phyloP scores from a whole-genome alignment of 2,329 filamentous ascomycete species.

The Fusarium poae region DNA sequence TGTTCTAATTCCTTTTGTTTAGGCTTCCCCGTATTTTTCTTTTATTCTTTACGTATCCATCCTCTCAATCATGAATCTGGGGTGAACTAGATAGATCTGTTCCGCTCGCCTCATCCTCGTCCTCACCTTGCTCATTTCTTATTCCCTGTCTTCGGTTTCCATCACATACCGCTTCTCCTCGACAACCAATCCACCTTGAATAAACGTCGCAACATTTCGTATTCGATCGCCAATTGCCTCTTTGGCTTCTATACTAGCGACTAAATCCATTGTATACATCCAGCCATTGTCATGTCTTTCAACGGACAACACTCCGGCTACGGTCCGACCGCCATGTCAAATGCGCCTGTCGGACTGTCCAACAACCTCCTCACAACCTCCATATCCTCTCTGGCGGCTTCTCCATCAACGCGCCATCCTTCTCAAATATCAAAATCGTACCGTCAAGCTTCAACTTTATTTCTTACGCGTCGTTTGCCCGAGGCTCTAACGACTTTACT shows the following conservation, averaged over 20 bases:
- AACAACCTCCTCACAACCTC: slow-evolving; percentile 72
- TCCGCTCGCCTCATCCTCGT: slow-evolving; percentile 24
- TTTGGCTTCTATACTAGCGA: slow-evolving; percentile 7
- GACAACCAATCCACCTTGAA: slow-evolving; percentile 12
- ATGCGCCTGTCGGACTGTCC: slow-evolving; percentile 58
- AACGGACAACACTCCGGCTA: slow-evolving; percentile 59
- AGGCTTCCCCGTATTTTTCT: slow-evolving; percentile 20
- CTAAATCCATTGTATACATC: slow-evolving; percentile 15
- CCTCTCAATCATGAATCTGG: slow-evolving; percentile 42
- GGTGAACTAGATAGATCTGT: slow-evolving; percentile 33
- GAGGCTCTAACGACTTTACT: slow-evolving; percentile 89
- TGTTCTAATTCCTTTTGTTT: slow-evolving; percentile 29
- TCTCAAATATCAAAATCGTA: slow-evolving; percentile 91
- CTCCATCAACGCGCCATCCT: slow-evolving; percentile 70
- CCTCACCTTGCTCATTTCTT: slow-evolving; percentile 2
- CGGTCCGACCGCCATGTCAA: slow-evolving; percentile 59
- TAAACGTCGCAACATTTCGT: slow-evolving; percentile 34
- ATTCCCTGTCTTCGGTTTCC: slow-evolving; percentile 15
- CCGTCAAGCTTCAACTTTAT: slow-evolving; percentile 92
- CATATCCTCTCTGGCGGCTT: slow-evolving; percentile 76
- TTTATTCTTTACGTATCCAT: slow-evolving; percentile 14
- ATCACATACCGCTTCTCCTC: slow-evolving; percentile 29
- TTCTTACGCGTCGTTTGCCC: slow-evolving; percentile 91
- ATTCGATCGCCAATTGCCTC: slow-evolving; percentile 23
- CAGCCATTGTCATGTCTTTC: slow-evolving; percentile 57